Conservation (phyloP, 139 green algal genomes). For the Ostreobium quekettii region DNA sequence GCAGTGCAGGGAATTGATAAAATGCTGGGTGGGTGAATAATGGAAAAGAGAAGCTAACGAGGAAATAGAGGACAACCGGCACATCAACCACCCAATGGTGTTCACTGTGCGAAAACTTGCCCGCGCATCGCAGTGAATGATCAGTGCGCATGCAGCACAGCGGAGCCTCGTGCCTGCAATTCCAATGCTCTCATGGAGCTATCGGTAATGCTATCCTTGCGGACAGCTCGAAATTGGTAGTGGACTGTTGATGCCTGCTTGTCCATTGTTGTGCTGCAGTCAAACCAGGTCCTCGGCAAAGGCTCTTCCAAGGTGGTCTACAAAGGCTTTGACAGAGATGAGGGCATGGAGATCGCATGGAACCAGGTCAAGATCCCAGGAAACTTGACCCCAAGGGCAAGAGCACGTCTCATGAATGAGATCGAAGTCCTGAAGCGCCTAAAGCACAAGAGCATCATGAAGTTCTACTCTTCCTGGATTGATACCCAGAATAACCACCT, state of each 20-base stretch:
- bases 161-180: no score
- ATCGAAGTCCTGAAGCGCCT: slow-evolving; percentile 95
- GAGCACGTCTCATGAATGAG: slow-evolving; percentile 85
- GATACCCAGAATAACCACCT: slow-evolving; percentile 76
- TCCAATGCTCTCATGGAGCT: no score
- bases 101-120: no score
- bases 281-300: slow-evolving; percentile 73
- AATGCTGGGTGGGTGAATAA: no score
- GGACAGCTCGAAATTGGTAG: no score
- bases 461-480: slow-evolving; percentile 92
- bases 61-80: no score
- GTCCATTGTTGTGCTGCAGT: slow-evolving; percentile 33
- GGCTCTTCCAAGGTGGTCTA: slow-evolving; percentile 98
- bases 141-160: no score
- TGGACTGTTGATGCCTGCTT: neutral
- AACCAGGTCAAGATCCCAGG: slow-evolving; percentile 80
- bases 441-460: slow-evolving; percentile 99
- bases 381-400: slow-evolving; percentile 35
- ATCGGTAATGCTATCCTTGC: no score
- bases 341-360: slow-evolving; percentile 93
- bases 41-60: no score
- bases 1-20: no score
- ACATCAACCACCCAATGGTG: no score
- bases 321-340: slow-evolving; percentile 90
- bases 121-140: no score